phyloP scores from a whole-genome alignment of 2,329 filamentous ascomycete species.

The Colletotrichum neosansevieriae region DNA sequence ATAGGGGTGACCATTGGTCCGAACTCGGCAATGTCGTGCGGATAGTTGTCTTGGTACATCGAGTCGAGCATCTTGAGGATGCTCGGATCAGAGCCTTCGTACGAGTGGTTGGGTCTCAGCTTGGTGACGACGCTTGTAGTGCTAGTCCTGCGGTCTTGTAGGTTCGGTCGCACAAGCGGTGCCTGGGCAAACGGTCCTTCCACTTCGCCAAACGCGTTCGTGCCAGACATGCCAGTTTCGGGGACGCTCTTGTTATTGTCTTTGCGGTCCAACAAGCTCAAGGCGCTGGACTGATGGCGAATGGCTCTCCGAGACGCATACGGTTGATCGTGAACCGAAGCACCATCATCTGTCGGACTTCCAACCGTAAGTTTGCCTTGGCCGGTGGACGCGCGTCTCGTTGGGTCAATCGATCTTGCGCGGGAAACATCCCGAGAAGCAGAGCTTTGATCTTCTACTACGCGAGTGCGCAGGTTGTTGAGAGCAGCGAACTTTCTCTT shows the following conservation, averaged over 20 bases:
- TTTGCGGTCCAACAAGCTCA: constrained; percentile 69
- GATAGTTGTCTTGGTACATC: constrained; percentile 82
- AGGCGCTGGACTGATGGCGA: constrained; percentile 69
- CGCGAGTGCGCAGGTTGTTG: constrained; percentile 52
- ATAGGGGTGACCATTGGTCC: constrained; percentile 84
- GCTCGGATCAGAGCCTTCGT: constrained; percentile 81
- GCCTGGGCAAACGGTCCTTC: constrained; percentile 66
- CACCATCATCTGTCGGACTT: constrained; percentile 50
- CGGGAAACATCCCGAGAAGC: constrained; percentile 46
- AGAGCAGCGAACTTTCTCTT: constrained; percentile 64
- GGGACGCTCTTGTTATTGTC: constrained; percentile 69
- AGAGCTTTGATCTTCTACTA: constrained; percentile 43
- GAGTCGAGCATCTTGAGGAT: constrained; percentile 81
- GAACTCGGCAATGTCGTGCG: constrained; percentile 75
- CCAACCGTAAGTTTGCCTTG: constrained; percentile 44
- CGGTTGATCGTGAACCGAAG: constrained; percentile 54
- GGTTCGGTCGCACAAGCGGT: constrained; percentile 48
- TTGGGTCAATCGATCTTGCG: constrained; percentile 53
- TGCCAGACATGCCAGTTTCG: constrained; percentile 69
- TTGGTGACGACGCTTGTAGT: constrained; percentile 43
- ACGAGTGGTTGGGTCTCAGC: constrained; percentile 74
- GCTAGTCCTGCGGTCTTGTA: constrained; percentile 45
- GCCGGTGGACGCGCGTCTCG: constrained; percentile 50
- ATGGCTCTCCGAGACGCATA: constrained; percentile 60
- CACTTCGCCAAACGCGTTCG: constrained; percentile 71